Evolutionary conservation across 768 basidiomycete species (phyloP).

Genomic region (Imleria badia): DNA sequence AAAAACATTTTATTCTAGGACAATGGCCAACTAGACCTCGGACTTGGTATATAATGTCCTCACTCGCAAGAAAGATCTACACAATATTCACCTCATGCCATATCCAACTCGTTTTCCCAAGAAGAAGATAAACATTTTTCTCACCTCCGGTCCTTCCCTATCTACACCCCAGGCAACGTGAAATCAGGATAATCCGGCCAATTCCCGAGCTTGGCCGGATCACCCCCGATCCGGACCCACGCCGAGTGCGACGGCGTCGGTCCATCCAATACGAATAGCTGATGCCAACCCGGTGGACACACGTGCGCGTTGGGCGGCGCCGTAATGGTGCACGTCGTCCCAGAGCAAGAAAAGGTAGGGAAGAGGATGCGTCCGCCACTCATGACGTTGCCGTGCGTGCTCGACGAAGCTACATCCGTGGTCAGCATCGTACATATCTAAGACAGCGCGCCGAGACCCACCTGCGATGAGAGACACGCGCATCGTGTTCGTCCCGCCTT

Average conservation of each 20-base stretch:
- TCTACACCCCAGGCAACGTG: slow-evolving; percentile 54
- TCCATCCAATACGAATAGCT: slow-evolving; percentile 74
- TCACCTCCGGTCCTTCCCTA: too few species aligned
- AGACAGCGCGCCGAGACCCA: slow-evolving; percentile 24
- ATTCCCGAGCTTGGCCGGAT: slow-evolving; percentile 65
- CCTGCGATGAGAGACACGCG: slow-evolving; percentile 65
- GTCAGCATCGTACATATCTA: not conserved
- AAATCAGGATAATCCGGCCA: slow-evolving; percentile 76
- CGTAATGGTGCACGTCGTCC: slow-evolving; percentile 72
- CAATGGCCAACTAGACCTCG: too few species aligned
- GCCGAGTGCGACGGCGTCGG: slow-evolving; percentile 73
- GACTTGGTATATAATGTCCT: too few species aligned
- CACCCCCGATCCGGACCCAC: slow-evolving; percentile 80
- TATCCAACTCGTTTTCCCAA: too few species aligned
- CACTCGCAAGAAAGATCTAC: too few species aligned
- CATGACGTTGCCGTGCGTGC: slow-evolving; percentile 79
- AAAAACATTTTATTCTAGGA: too few species aligned
- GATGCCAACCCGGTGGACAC: slow-evolving; percentile 75
- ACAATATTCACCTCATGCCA: too few species aligned
- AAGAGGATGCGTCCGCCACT: slow-evolving; percentile 65
- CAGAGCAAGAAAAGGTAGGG: slow-evolving; percentile 67
- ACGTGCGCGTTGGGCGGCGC: slow-evolving; percentile 70
- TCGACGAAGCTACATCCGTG: slow-evolving; percentile 59
- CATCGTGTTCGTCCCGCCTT: slow-evolving; percentile 47
- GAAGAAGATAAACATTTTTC: too few species aligned